Base-by-base conservation (phyloP, 1,139 yeast species). In the Nakaseomyces bracarensis region DNA sequence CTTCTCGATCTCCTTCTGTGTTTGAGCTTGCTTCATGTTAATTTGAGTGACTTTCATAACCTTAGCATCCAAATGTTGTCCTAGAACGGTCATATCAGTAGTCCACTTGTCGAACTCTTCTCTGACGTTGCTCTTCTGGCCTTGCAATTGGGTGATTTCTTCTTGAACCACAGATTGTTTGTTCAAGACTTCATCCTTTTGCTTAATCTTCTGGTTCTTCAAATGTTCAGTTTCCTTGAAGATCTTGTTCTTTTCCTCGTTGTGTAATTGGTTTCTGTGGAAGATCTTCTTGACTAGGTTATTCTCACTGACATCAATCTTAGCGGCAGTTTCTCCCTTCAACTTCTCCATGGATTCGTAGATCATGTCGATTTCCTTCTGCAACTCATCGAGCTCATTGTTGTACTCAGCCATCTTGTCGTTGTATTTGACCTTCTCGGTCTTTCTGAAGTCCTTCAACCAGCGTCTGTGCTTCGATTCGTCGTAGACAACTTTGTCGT, bases 41-140 rank as follows among this genome's bases (percentile, higher is more conserved):
- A 54, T 45, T 22, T 48, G 55, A 18, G 46, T 45, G 28, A 61
- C 45, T 27, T 55, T 52, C 21, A 54, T 48, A 11, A 54, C 45
- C 37, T 55, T 54, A 11, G 52, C 55, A 41, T 60, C 64, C 39
- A 60, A 43, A 28, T 52, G 50, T 18, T 50, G 45, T n/a, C 58
- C 49, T 8, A 56, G 40, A 3, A 47, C 49, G 8, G 49, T 49
- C 19, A 59, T 41, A 23, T 52, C 45, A n/a, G 44, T 42, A 22
- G 54, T 46, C 50, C 53, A 52, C 18, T 46, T 46, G 20, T 49
- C 44, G 41, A 41, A 49, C 19, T 58, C 56, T n/a, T 48, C 44
- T 22, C 45, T 45, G 13, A 48, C 48, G 9, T 40, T 41, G 5
- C 45, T 46, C 39, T 54, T 55, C 30, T 50, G 49, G 7, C 46